Base-by-base conservation (phyloP, 768 basidiomycete species). In the Lyophyllum shimeji region DNA sequence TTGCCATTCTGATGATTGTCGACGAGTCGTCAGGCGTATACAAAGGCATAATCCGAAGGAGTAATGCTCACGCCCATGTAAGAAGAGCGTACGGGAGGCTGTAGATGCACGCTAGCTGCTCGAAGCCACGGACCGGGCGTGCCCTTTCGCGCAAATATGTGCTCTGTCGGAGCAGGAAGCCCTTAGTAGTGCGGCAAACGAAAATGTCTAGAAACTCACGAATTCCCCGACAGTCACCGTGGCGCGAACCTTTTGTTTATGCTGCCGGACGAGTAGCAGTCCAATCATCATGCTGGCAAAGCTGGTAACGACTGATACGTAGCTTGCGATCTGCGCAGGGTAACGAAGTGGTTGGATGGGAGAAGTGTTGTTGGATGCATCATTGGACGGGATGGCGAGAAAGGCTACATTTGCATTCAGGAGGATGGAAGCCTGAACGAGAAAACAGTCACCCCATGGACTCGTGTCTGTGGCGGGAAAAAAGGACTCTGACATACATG, bases 371-470 rank as follows among this genome's bases (percentile, higher is more conserved):
- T 76, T 71, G n/a, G 73, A 70, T 20, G 72, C 67, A 39, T 60
- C 75, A 13, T 77, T 73, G 20, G 74, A 71, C 25, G 74, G 70
- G 29, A 83, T 78, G 0, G 79, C 74, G 11, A 84, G 69, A 58
- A 82, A 79, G 0, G 72, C 75, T 3, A 84, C 74, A 45, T 82
- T 80, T 7, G 76, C 77, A 20, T 72, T 76, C 24, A 83, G 63
- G 1, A 84, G 68, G 1, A 83, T 77, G 2, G 77, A 74, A 1
- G 76, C 74, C 81, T 82, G 50, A 29, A 17, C 27, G 25, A 50
- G 15, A 7, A 13, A 37, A 33, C 6, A 39, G 6, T 39, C 15
- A 40, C 7, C 5, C 5, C 15, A 39, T n/a, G 15, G 34, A 18
- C n/a, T n/a, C 5, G 39, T 40, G 39, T 5, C 9, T n/a, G 39